Evolutionary conservation across 2,329 filamentous ascomycete species (phyloP), one percentile per base, ranked within the genome.

Genomic region (Sphaerulina populicola): DNA sequence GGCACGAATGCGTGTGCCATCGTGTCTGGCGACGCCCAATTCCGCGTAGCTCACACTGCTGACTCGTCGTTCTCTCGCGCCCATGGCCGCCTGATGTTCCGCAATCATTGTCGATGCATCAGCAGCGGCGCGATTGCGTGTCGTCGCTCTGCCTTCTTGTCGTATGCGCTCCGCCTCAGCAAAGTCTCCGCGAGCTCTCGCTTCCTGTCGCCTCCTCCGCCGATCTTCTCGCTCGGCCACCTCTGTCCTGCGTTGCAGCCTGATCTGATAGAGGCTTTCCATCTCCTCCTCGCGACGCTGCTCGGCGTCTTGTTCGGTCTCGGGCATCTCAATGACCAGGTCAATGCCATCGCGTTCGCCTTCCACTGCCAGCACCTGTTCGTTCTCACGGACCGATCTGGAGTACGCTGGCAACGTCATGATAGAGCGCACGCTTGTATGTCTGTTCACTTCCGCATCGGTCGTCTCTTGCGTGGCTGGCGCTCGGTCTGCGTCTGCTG

Each of bases 321-420:
- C 83, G 0, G 90, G 90, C 58, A 86, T 81, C 67, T 96, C 90
- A 10, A 97, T 72, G 0, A 98, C 89, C 3, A 87, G 80, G 62
- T 98, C 93, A 61, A 98, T 88, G 6, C 93, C 93, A 47, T 78
- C 91, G 54, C 93, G 79, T 66, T 98, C 93, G 44, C 93, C 93
- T 68, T 94, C 93, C 4, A 90, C 80, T 6, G 83, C 93, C 43
- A 97, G 76, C 1, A 96, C 82, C 59, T 83, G 83, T 68, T 98
- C 93, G 41, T 81, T 83, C 15, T 86, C 83, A 44, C 80, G 77
- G 0, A 88, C 81, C 27, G 80, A 81, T 12, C 77, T 78, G 2
- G 85, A 83, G 68, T 98, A 98, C 0, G 86, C 79, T 0, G 93
- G 93, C 2, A 98, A 72, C 0, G 93, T 97, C 78, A 96, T 93